These are phyloP conservation scores for Leccinum subatratum DNA, from an alignment of 1,284 basidiomycete genomes.

Conservation along the genomic window DNA sequence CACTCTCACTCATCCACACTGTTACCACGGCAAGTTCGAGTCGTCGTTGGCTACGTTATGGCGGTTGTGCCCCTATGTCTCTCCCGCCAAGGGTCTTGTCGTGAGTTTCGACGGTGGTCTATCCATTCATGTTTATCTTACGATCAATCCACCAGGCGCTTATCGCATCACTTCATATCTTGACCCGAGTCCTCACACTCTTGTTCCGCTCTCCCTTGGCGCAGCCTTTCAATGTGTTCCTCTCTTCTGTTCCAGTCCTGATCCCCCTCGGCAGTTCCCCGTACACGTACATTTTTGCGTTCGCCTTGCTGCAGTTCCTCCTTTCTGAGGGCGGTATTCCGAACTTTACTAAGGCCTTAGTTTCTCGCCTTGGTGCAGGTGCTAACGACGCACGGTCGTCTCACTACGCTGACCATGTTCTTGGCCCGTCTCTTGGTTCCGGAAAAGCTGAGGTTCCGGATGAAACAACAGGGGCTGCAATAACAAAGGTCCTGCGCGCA, in stretches of 20 bases:
- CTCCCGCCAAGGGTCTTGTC: constrained; percentile 22
- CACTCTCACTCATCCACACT: not conserved
- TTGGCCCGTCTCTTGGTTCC: constrained; percentile 78
- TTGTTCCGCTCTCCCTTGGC: constrained; percentile 71
- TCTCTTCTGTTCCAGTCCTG: constrained; percentile 29
- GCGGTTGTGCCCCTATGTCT: constrained; percentile 21
- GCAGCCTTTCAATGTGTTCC: constrained; percentile 63
- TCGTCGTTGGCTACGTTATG: constrained; percentile 21
- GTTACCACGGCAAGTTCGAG: constrained; percentile 10
- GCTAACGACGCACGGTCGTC: constrained; percentile 78
- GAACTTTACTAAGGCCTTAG: constrained; percentile 65
- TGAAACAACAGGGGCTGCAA: constrained; percentile 81
- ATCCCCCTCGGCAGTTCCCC: constrained; percentile 43
- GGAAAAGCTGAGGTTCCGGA: constrained; percentile 31
- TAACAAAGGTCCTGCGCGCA: constrained; percentile 84
- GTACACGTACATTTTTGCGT: constrained; percentile 61
- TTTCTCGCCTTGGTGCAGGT: constrained; percentile 85
- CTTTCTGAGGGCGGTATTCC: constrained; percentile 68
- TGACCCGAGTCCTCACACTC: constrained; percentile 73
- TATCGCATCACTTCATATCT: constrained; percentile 63
- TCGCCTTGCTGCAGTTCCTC: constrained; percentile 61
- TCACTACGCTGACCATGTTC: constrained; percentile 72
- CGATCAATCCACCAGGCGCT: constrained; percentile 39
- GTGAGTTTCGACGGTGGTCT: constrained; percentile 12
- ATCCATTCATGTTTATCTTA: constrained; percentile 11